Percentiles rank a stretch among this genome's conserved stretches.
phyloP scores from a whole-genome alignment of 768 basidiomycete species.

The Coprinopsis cinerea region DNA sequence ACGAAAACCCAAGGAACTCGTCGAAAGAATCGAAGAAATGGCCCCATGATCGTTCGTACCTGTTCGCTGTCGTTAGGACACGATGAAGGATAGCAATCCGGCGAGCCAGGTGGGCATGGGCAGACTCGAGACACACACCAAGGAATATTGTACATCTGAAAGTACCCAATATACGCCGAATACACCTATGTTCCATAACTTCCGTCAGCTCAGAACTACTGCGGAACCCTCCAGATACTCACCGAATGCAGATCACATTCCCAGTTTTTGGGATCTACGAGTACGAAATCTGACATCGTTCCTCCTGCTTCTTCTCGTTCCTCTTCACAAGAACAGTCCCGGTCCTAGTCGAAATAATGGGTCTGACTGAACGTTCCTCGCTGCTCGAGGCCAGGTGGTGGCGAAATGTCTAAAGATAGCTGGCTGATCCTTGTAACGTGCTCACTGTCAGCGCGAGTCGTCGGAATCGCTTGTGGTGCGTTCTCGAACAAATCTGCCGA shows the following conservation, averaged over 20 bases:
- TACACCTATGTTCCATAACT: slow-evolving; percentile 37
- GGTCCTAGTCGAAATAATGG: too few relatives aligned
- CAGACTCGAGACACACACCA: slow-evolving; percentile 38
- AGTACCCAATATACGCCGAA: slow-evolving; percentile 74
- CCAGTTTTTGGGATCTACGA: slow-evolving; percentile 75
- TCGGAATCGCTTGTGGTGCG: too few relatives aligned
- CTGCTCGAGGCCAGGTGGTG: too few relatives aligned
- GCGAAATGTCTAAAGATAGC: too few relatives aligned
- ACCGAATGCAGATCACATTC: slow-evolving; percentile 77
- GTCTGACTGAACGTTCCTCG: too few relatives aligned
- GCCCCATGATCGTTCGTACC: slow-evolving; percentile 81
- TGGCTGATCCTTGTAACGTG: too few relatives aligned
- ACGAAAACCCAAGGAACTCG: slow-evolving; percentile 73
- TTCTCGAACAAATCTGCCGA: too few relatives aligned
- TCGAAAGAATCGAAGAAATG: slow-evolving; percentile 75
- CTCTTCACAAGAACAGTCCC: too few relatives aligned
- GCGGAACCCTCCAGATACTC: slow-evolving; percentile 19
- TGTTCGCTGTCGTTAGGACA: slow-evolving; percentile 20
- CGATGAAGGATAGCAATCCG: neutral
- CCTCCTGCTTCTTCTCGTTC: too few relatives aligned
- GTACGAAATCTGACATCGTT: slow-evolving; percentile 64
- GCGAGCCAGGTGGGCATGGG: neutral
- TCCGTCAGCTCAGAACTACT: neutral
- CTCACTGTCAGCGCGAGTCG: too few relatives aligned
- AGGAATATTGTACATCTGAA: slow-evolving; percentile 61